A percentile compares a stretch with the other conserved stretches of the same genome.
These are phyloP conservation scores for Silene noctiflora DNA, from an alignment of 179 eudicot genomes.

Conservation along the genomic window DNA sequence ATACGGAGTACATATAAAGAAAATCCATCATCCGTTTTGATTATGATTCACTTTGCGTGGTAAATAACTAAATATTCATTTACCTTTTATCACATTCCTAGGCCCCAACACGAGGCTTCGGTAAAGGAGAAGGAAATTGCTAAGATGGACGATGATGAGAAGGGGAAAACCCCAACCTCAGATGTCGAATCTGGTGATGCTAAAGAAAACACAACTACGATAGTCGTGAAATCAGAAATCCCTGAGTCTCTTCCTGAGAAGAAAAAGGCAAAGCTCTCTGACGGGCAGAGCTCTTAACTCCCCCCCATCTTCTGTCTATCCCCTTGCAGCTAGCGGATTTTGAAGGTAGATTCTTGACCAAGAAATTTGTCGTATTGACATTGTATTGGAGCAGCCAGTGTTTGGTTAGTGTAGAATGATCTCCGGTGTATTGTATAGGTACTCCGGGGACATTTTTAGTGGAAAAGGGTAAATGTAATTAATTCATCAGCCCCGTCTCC, in stretches of 20 bases:
- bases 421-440: constrained; percentile 17
- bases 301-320: background rate
- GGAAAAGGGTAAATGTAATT: constrained; percentile 25
- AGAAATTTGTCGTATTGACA: background rate
- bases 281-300: constrained; percentile 3
- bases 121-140: background rate
- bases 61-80: background rate
- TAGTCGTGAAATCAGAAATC: constrained; percentile 2
- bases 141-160: background rate
- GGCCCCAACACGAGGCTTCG: background rate
- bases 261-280: background rate
- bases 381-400: background rate
- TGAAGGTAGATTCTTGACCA: constrained; percentile 14
- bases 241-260: constrained; percentile 1
- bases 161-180: background rate
- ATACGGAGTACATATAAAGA: background rate
- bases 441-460: constrained; percentile 16
- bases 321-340: background rate
- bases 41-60: background rate
- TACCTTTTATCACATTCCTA: background rate
- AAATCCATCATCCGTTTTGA: background rate
- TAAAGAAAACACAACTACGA: background rate
- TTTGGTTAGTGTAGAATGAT: constrained; percentile 10
- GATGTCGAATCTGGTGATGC: background rate
- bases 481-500: constrained; percentile 21